Conservation (phyloP, 2,329 filamentous ascomycete species). For the Sclerotinia spermophila region DNA sequence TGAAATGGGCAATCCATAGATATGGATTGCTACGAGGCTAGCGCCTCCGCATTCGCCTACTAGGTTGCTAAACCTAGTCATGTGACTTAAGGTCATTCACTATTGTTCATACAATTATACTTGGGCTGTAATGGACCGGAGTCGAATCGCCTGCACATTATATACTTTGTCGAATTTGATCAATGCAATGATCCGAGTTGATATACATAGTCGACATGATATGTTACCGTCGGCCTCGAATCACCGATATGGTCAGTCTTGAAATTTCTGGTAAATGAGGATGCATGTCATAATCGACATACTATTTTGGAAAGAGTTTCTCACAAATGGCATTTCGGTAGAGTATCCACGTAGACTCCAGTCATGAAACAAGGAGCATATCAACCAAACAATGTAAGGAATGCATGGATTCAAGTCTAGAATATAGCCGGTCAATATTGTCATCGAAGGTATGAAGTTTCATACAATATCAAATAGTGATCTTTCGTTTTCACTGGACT, state of each 20-base stretch:
- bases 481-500: conserved; percentile 16
- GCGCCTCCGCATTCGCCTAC: no score
- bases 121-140: conserved; percentile 21
- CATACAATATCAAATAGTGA: conserved; percentile 25
- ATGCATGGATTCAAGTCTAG: conserved; percentile 26
- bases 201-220: not conserved
- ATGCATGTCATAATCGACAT: conserved; percentile 19
- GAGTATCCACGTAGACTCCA: not conserved
- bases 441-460: not conserved
- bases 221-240: not conserved
- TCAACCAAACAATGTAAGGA: conserved; percentile 25
- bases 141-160: conserved; percentile 26
- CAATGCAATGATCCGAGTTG: conserved; percentile 25
- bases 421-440: not conserved
- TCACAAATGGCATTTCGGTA: conserved; percentile 23
- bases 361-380: no score
- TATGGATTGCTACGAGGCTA: no score
- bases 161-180: conserved; percentile 26
- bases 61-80: no score
- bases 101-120: no score
- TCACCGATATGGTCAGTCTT: no score
- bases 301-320: conserved; percentile 23
- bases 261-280: conserved; percentile 11
- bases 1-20: no score
- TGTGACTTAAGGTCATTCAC: no score